A percentile compares a stretch with the other conserved stretches of the same genome.
These are phyloP conservation scores for Ramalina intermedia DNA, from an alignment of 495 filamentous ascomycete genomes.

Conservation along the genomic window DNA sequence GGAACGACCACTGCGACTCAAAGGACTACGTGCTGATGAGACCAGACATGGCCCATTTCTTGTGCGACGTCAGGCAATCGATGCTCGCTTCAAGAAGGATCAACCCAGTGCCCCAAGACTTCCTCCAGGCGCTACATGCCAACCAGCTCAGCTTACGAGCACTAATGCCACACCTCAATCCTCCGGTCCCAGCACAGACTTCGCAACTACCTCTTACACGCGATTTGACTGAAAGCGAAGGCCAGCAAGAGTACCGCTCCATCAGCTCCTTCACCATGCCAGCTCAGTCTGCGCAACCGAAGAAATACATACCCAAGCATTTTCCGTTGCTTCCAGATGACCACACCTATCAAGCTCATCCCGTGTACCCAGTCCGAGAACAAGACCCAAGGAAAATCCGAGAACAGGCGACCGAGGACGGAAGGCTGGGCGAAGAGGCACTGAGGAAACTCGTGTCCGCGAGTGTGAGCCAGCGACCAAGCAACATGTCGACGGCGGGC, in stretches of 20 bases:
- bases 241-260: constrained; percentile 16
- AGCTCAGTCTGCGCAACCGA: constrained; percentile 30
- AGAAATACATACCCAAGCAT: constrained; percentile 45
- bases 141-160: constrained; percentile 20
- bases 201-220: constrained; percentile 28
- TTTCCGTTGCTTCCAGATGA: constrained; percentile 58
- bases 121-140: constrained; percentile 45
- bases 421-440: constrained; percentile 58
- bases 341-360: constrained; percentile 58
- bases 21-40: not conserved
- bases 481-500: not conserved
- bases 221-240: constrained; percentile 29
- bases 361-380: constrained; percentile 50
- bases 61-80: constrained; percentile 40
- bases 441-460: constrained; percentile 49
- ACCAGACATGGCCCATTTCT: constrained; percentile 43
- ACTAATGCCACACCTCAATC: constrained; percentile 26
- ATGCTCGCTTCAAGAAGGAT: constrained; percentile 47
- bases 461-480: constrained; percentile 14
- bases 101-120: constrained; percentile 52
- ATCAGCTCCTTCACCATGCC: constrained; percentile 30
- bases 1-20: not conserved
- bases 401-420: constrained; percentile 58
- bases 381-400: constrained; percentile 56
- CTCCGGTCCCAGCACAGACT: constrained; percentile 21